Conservation (phyloP, 495 filamentous ascomycete genomes). For the Daldinia bambusicola region DNA sequence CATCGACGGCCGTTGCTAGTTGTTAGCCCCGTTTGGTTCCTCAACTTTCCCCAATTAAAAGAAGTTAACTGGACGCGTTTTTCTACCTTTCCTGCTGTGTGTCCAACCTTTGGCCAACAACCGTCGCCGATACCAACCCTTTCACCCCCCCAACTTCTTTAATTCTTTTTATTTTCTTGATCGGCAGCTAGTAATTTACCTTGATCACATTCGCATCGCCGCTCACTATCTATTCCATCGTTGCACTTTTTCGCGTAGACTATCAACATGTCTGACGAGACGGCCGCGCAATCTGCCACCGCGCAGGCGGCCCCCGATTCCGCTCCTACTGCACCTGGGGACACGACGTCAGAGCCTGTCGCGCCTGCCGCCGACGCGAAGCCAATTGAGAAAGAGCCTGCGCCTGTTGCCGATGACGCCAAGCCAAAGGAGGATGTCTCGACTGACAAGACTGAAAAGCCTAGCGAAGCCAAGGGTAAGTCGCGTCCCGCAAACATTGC, state of each 20-base stretch:
- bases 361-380: slow-evolving; percentile 44
- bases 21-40: slow-evolving; percentile 35
- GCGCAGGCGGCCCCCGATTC: slow-evolving; percentile 40
- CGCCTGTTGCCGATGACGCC: slow-evolving; percentile 22
- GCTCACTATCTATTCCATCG: slow-evolving; percentile 18
- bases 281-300: slow-evolving; percentile 41
- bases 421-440: slow-evolving; percentile 30
- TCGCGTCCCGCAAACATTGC: slow-evolving; percentile 16
- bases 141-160: slow-evolving; percentile 6
- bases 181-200: slow-evolving; percentile 15
- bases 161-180: slow-evolving; percentile 6
- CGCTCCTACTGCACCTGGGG: slow-evolving; percentile 19
- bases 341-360: slow-evolving; percentile 36
- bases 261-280: slow-evolving; percentile 48
- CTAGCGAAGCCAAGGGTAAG: slow-evolving; percentile 46
- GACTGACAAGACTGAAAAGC: slow-evolving; percentile 35
- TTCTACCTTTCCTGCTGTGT: slow-evolving; percentile 22
- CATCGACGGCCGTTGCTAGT: slow-evolving; percentile 35
- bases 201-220: slow-evolving; percentile 29
- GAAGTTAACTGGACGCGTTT: slow-evolving; percentile 48
- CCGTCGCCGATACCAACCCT: slow-evolving; percentile 38
- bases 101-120: slow-evolving; percentile 43
- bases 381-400: slow-evolving; percentile 35
- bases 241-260: slow-evolving; percentile 1
- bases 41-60: slow-evolving; percentile 44